Conservation (phyloP, 805 yeast species). For the Pichia nakasei region DNA sequence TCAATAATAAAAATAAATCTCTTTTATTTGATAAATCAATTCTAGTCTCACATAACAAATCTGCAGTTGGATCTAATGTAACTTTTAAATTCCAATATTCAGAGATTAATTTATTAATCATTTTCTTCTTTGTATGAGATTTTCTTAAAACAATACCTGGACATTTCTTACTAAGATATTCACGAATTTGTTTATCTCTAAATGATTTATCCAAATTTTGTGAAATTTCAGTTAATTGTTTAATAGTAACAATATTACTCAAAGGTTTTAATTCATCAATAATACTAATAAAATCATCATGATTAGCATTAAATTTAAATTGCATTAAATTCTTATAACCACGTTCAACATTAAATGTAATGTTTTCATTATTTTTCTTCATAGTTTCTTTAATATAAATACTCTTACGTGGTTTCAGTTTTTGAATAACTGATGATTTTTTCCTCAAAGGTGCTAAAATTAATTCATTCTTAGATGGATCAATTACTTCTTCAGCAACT, state of each 20-base stretch:
- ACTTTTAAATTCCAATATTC: conserved; percentile 21
- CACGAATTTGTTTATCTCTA: conserved; percentile 17
- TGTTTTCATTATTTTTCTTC: neutral
- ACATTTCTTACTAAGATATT: conserved; percentile 13
- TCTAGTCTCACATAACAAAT: conserved; percentile 11
- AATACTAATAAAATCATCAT: conserved; percentile 17
- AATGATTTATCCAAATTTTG: conserved; percentile 13
- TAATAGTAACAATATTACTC: conserved; percentile 13
- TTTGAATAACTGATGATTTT: conserved; percentile 16
- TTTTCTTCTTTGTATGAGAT: conserved; percentile 12
- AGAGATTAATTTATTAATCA: conserved; percentile 17
- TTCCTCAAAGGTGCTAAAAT: conserved; percentile 21
- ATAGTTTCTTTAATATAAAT: neutral
- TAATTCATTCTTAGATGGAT: conserved; percentile 14
- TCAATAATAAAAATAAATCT: conserved; percentile 25
- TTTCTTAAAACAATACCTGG: conserved; percentile 3
- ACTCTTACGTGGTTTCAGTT: conserved; percentile 9
- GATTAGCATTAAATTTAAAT: conserved; percentile 19
- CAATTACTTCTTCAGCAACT: neutral
- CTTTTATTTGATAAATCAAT: conserved; percentile 22
- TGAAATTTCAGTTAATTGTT: conserved; percentile 16
- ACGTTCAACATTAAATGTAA: conserved; percentile 16
- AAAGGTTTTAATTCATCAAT: conserved; percentile 25
- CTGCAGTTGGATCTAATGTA: conserved; percentile 7
- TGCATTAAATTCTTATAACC: conserved; percentile 23